Evolutionary conservation across 176 grass and related monocot genomes (phyloP).

Genomic region (Secale cereale): DNA sequence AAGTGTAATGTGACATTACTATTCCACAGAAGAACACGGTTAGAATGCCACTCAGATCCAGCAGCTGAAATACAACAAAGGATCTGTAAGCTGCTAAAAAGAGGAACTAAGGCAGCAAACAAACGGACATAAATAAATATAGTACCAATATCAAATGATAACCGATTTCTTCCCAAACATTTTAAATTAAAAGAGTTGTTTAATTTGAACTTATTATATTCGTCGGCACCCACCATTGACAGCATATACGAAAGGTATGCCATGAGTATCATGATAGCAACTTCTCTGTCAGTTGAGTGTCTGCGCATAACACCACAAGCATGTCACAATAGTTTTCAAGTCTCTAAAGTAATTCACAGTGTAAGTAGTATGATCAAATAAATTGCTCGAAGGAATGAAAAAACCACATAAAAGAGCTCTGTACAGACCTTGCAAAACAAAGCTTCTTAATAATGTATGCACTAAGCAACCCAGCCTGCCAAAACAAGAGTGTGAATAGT

Average conservation of each 20-base stretch:
- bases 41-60: conserved; percentile 95
- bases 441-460: conserved; percentile 88
- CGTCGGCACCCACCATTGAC: conserved; percentile 60
- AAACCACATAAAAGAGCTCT: not conserved
- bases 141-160: conserved; percentile 2
- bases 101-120: not conserved
- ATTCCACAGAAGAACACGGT: conserved; percentile 98
- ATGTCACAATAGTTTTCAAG: conserved; percentile 1
- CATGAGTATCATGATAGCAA: conserved; percentile 96
- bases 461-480: conserved; percentile 85
- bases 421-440: conserved; percentile 83
- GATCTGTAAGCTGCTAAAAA: conserved; percentile 1
- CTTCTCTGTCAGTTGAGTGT: conserved; percentile 96
- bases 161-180: not conserved
- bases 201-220: not conserved
- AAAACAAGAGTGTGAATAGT: conserved; percentile 26
- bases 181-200: not conserved
- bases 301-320: conserved; percentile 39
- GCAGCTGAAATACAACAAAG: conserved; percentile 59
- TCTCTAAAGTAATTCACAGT: not conserved
- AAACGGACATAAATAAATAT: not conserved
- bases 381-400: not conserved
- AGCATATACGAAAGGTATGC: conserved; percentile 97
- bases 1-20: conserved; percentile 99
- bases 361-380: not conserved